phyloP scores from a whole-genome alignment of 1,139 yeast genomes.

The Suhomyces choctaworum region DNA sequence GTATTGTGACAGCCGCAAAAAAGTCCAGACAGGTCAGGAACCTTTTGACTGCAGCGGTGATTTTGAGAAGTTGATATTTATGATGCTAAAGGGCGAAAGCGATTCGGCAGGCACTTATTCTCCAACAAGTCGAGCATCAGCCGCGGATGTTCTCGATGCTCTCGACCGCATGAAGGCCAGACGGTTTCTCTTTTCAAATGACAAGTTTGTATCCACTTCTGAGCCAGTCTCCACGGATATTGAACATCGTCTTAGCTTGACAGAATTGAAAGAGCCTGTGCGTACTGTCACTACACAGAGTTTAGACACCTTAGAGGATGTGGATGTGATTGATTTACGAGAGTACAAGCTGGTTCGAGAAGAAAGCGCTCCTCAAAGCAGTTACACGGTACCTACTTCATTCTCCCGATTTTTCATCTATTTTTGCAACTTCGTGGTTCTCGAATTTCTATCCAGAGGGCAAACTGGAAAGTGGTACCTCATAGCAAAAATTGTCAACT shows the following conservation, averaged over 20 bases:
- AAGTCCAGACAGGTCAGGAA: constrained; percentile 2
- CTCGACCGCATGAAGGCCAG: constrained; percentile 21
- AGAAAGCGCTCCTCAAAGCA: neutral
- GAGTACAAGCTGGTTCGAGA: neutral
- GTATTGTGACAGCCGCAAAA: constrained; percentile 19
- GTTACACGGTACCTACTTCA: neutral
- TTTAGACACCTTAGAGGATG: constrained; percentile 3
- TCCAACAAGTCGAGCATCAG: constrained; percentile 13
- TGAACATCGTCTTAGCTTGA: too few relatives aligned
- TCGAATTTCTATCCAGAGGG: constrained; percentile 1
- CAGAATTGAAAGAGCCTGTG: too few relatives aligned
- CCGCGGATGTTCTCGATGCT: constrained; percentile 22
- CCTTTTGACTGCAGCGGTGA: constrained; percentile 15
- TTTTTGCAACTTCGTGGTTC: constrained; percentile 1
- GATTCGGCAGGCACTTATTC: constrained; percentile 6
- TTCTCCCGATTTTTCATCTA: neutral
- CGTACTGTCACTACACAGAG: neutral
- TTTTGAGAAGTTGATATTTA: constrained; percentile 27
- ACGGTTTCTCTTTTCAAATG: too few relatives aligned
- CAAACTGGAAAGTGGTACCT: neutral
- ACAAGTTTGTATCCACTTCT: too few relatives aligned
- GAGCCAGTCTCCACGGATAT: too few relatives aligned
- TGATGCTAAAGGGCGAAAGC: constrained; percentile 35
- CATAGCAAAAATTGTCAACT: constrained; percentile 1
- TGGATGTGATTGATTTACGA: constrained; percentile 2